These are phyloP conservation scores for Plasmodium coatneyi DNA, from an alignment of 169 alveolate genomes.

Conservation along the genomic window DNA sequence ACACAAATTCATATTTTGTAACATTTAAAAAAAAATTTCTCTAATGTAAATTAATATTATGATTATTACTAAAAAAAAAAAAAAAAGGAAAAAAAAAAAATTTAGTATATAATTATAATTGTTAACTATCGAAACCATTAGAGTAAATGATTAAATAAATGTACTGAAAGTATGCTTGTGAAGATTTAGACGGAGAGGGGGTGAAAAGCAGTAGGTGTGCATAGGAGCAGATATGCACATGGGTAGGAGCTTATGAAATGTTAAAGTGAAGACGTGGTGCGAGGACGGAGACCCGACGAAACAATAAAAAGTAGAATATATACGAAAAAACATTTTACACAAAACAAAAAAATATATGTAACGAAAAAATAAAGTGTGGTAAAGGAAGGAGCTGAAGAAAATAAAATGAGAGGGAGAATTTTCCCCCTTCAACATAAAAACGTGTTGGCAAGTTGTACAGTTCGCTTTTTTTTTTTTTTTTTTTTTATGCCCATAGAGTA, in stretches of 20 bases:
- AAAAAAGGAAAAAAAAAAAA: conserved; percentile 1
- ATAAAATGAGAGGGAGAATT: neutral
- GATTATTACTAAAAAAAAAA: conserved; percentile 2
- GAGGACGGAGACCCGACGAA: neutral
- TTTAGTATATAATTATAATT: conserved; percentile 26
- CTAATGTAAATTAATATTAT: conserved; percentile 23
- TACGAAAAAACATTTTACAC: conserved; percentile 16
- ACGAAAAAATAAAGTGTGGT: conserved; percentile 9
- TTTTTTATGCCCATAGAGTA: neutral
- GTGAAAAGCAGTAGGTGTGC: neutral
- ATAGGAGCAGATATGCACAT: neutral
- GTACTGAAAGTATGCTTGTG: conserved; percentile 39
- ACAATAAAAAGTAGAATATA: conserved; percentile 4
- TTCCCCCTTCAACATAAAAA: neutral
- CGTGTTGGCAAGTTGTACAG: neutral
- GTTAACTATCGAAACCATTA: conserved; percentile 20
- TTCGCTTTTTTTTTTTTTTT: neutral
- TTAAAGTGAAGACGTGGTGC: neutral
- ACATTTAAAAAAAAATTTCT: conserved; percentile 41
- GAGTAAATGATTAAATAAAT: conserved; percentile 32
- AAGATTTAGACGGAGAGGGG: neutral
- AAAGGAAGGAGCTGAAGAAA: neutral
- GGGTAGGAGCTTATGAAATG: neutral
- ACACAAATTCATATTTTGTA: conserved; percentile 22
- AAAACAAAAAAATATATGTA: neutral